These are phyloP conservation scores for Candida coleopterorum DNA, from an alignment of 805 yeast genomes.

Conservation along the genomic window DNA sequence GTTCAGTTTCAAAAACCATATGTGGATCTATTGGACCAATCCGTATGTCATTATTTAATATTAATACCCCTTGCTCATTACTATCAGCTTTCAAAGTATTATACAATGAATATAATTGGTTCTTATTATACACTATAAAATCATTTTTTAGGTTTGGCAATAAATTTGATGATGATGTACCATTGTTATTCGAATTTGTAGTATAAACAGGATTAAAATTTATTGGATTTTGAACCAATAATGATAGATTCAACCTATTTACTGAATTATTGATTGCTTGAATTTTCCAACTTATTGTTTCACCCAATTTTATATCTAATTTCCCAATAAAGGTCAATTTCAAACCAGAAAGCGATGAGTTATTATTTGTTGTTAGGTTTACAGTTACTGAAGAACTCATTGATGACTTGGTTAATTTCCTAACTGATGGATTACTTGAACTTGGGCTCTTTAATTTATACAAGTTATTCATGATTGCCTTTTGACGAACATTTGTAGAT, in stretches of 20 bases:
- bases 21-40: conserved; percentile 60
- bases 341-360: conserved; percentile 26
- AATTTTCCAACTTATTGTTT: conserved; percentile 56
- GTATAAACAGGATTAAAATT: conserved; percentile 21
- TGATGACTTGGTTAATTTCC: conserved; percentile 5
- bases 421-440: conserved; percentile 6
- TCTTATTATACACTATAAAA: conserved; percentile 16
- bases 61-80: conserved; percentile 47
- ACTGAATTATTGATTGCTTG: conserved; percentile 60
- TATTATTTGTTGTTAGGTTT: conserved; percentile 25
- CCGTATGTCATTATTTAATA: conserved; percentile 61
- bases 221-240: conserved; percentile 31
- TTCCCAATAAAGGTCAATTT: conserved; percentile 59
- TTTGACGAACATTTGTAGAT: conserved; percentile 14
- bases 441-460: conserved; percentile 15
- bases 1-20: conserved; percentile 58
- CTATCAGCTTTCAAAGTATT: conserved; percentile 35
- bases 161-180: conserved; percentile 16
- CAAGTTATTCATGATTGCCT: conserved; percentile 19
- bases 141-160: conserved; percentile 8
- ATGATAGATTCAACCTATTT: conserved; percentile 47
- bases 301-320: conserved; percentile 56
- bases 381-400: conserved; percentile 22
- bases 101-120: conserved; percentile 28
- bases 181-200: conserved; percentile 8